Base-by-base conservation (phyloP, 768 basidiomycete species). In the Leccinum sublutescens region DNA sequence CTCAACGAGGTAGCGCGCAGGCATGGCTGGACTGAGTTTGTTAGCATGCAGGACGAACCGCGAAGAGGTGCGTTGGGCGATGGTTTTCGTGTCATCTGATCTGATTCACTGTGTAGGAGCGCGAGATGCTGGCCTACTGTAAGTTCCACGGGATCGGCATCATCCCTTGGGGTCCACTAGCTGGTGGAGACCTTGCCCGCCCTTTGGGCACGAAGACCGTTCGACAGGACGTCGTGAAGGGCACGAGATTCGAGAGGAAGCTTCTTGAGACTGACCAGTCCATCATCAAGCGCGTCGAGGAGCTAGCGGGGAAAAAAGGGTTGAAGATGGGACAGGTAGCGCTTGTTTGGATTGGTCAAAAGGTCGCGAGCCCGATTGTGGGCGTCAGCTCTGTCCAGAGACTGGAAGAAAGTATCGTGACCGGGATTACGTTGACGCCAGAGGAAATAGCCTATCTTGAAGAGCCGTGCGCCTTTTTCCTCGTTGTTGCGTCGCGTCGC, bases 131-230 rank as follows among this genome's bases (percentile, higher is more conserved):
- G 25, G 68, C 73, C 11, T 80, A 79, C 68, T 81, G 79, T 66
- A 74, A 77, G 21, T 74, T 72, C 56, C 75, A 78, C 29, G 82
- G 82, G 21, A 80, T 85, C 29, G 82, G 82, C 0, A 66, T 79
- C 29, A 82, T 85, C 47, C 80, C 82, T 0, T 84, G 80, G 77
- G 68, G 75, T 0, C 80, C 82, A 0, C 74, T 85, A 14, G 63
- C 67, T 34, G 62, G 56, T 3, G 80, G 80, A 7, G 25, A 63
- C 27, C 76, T 81, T 12, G 72, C 77, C 1, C 76, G 78, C 11
- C 78, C 79, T 0, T 9, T 75, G 1, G 70, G 64, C 3, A 59
- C 58, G 9, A 67, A 68, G 36, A 69, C 78, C 0, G 52, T 59
- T 0, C 69, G 77, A 4, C 31, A 48, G 0, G 59, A 66, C 11